Evolutionary conservation across 257 asterid genomes (phyloP).

Genomic region (Ligustrum vulgare): DNA sequence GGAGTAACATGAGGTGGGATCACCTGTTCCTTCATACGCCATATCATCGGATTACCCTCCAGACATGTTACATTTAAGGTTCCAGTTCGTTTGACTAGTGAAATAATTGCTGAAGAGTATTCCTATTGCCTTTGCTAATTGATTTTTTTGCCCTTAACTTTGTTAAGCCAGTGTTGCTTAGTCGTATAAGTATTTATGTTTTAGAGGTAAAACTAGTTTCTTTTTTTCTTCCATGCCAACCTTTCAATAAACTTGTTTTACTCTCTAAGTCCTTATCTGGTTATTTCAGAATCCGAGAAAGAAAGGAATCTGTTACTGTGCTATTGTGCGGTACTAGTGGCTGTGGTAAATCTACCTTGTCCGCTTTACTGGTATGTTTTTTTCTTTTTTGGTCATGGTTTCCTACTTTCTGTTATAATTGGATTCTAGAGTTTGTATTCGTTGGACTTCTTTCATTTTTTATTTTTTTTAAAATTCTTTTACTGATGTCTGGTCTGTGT

Average conservation of each 20-base stretch:
- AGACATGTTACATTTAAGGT: slow-evolving; percentile 12
- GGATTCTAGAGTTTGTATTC: not conserved
- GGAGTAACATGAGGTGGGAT: not conserved
- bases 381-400: slow-evolving; percentile 1
- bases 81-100: not conserved
- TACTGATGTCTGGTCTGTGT: slow-evolving; percentile 4
- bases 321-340: slow-evolving; percentile 97
- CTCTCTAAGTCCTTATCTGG: not conserved
- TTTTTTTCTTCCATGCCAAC: not conserved
- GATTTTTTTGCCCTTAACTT: not conserved
- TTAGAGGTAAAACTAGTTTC: not conserved
- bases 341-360: slow-evolving; percentile 98
- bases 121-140: not conserved
- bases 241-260: not conserved
- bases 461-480: not conserved
- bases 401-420: not conserved
- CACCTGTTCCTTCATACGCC: not conserved
- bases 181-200: slow-evolving; percentile 1
- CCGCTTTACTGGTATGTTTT: slow-evolving; percentile 87
- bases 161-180: slow-evolving; percentile 4
- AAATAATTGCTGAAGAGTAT: not conserved
- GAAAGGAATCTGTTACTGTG: slow-evolving; percentile 87
- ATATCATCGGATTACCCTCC: not conserved
- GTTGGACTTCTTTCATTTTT: not conserved
- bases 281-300: slow-evolving; percentile 78